Percentiles rank a stretch among this genome's conserved stretches.
Conservation (phyloP, 2,329 filamentous ascomycete genomes). For the Phialophora expanda region DNA sequence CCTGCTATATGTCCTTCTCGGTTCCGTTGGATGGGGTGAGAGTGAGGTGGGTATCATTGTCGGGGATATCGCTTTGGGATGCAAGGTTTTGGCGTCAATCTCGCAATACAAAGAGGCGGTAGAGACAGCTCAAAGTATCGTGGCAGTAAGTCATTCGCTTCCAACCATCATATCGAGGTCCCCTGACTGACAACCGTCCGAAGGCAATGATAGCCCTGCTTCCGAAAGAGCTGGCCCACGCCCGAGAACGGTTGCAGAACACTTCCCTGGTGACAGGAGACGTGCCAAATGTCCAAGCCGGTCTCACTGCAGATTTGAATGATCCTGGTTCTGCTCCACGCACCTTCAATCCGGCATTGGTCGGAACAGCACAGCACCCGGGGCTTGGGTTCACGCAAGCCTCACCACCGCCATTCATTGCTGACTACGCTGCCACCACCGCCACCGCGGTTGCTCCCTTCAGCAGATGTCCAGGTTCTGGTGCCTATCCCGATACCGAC, state of each 20-base stretch:
- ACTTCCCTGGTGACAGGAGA: neutral
- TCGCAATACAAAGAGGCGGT: neutral
- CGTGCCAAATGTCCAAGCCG: neutral
- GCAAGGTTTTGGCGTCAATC: neutral
- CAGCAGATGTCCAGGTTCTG: neutral
- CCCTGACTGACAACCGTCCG: neutral
- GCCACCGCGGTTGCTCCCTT: neutral
- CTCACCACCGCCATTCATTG: neutral
- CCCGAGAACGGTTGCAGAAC: slow-evolving; percentile 1
- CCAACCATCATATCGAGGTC: neutral
- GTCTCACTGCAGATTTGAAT: neutral
- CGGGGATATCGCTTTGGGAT: neutral
- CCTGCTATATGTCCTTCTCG: neutral
- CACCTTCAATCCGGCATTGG: neutral
- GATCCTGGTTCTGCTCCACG: neutral
- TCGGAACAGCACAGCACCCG: neutral
- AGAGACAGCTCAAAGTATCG: neutral
- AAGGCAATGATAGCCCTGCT: slow-evolving; percentile 1
- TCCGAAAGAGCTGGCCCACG: slow-evolving; percentile 5
- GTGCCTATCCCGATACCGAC: neutral
- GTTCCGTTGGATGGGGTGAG: neutral
- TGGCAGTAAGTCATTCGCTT: neutral
- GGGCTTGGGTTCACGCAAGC: neutral
- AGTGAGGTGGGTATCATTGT: neutral
- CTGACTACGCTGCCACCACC: neutral